These are phyloP conservation scores for Candida dajiaensis DNA, from an alignment of 805 yeast genomes.

Conservation along the genomic window DNA sequence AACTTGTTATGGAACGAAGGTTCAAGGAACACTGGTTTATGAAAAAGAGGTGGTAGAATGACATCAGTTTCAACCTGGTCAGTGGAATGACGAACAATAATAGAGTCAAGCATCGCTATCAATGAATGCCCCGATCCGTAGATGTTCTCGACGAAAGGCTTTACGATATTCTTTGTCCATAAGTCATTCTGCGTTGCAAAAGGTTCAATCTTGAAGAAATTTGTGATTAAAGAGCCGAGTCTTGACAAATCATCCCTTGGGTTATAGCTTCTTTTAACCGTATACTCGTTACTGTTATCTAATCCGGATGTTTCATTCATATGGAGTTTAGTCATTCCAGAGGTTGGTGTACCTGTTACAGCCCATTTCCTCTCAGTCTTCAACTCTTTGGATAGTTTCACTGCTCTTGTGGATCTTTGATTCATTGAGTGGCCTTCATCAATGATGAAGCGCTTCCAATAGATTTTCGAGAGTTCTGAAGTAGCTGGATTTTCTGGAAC, in stretches of 20 bases:
- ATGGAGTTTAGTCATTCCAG: slow-evolving; percentile 56
- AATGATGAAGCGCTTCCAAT: slow-evolving; percentile 67
- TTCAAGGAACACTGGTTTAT: slow-evolving; percentile 48
- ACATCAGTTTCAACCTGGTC: slow-evolving; percentile 51
- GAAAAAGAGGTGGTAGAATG: slow-evolving; percentile 51
- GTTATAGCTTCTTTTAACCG: slow-evolving; percentile 43
- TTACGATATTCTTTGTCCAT: slow-evolving; percentile 42
- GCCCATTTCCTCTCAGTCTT: slow-evolving; percentile 64
- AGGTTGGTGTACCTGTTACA: slow-evolving; percentile 71
- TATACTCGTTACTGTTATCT: slow-evolving; percentile 28
- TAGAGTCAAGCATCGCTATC: slow-evolving; percentile 34
- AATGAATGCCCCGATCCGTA: slow-evolving; percentile 39
- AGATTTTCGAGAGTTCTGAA: slow-evolving; percentile 34
- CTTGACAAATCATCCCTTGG: slow-evolving; percentile 47
- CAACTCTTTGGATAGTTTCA: slow-evolving; percentile 40
- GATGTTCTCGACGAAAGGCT: slow-evolving; percentile 38
- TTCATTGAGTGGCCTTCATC: slow-evolving; percentile 71
- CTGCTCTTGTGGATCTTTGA: slow-evolving; percentile 44
- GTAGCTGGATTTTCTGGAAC: slow-evolving; percentile 33
- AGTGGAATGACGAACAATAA: slow-evolving; percentile 53
- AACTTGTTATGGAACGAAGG: slow-evolving; percentile 60
- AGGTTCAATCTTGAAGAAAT: slow-evolving; percentile 55
- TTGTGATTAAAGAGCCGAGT: slow-evolving; percentile 45
- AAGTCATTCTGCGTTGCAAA: slow-evolving; percentile 41
- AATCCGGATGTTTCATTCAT: slow-evolving; percentile 25